Evolutionary conservation across 2,329 filamentous ascomycete species (phyloP).

Genomic region (Leptodontidium sp.): DNA sequence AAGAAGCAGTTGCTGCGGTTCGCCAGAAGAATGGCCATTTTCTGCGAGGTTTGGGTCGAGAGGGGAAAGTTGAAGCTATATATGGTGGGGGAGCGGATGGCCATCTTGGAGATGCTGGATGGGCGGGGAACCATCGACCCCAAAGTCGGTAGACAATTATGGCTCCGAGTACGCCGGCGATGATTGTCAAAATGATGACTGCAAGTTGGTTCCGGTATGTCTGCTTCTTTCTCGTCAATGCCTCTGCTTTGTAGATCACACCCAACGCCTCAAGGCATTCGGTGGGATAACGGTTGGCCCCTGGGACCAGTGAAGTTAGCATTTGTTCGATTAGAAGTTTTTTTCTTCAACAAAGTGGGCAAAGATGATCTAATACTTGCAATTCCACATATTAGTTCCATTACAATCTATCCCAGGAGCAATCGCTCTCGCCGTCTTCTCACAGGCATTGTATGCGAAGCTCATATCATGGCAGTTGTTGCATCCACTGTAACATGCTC

Average conservation of each 20-base stretch:
- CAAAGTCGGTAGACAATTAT: neutral
- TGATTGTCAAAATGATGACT: constrained; percentile 8
- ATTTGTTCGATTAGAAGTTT: too few species aligned
- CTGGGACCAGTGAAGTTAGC: neutral
- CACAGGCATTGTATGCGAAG: constrained; percentile 3
- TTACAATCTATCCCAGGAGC: constrained; percentile 3
- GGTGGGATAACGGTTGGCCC: neutral
- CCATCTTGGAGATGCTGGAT: neutral
- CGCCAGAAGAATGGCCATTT: constrained; percentile 17
- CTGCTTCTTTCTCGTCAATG: neutral
- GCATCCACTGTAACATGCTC: constrained; percentile 9
- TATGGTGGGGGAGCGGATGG: neutral
- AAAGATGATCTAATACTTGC: neutral
- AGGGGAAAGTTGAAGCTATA: neutral
- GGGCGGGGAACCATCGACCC: neutral
- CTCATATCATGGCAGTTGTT: constrained; percentile 8
- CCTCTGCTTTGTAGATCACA: constrained; percentile 10
- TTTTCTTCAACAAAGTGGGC: too few species aligned
- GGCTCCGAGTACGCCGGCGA: neutral
- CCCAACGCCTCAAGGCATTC: constrained; percentile 2
- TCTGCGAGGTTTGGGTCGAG: neutral
- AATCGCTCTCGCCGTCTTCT: constrained; percentile 4
- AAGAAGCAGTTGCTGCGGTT: neutral
- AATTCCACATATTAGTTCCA: constrained; percentile 14
- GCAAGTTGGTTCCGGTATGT: constrained; percentile 14